Evolutionary conservation across 2,329 filamentous ascomycete species (phyloP), one percentile per base, ranked within the genome.

Genomic region (Hyphodiscus sp.): DNA sequence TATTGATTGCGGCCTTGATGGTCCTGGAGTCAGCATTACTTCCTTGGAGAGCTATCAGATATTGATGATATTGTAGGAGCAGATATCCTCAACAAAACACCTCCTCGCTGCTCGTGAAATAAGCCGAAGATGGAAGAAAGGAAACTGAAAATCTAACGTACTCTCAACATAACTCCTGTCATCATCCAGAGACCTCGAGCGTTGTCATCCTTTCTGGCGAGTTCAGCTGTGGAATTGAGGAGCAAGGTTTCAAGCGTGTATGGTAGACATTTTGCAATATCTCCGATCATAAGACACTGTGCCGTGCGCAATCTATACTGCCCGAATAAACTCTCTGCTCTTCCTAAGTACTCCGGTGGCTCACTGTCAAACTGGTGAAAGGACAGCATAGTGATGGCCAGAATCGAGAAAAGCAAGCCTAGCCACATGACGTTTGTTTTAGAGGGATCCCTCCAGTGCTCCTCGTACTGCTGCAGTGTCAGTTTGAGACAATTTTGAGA

Each of bases 371-470:
- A 82, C 64, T 86, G 82, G 66, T 86, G 78, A 62, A 90, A 91
- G 53, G 86, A 90, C 61, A 89, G 75, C 74, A 91, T 80, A 1
- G 86, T 85, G 53, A 91, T 74, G 57, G 82, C 86, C 68, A 91
- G 77, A 67, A 91, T 81, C 0, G 86, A 80, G 67, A 88, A 91
- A n/a, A 90, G 76, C 58, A 91, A 69, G 0, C 85, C 89, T 13
- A 92, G 70, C 87, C 88, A 92, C 72, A 89, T 87, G 48, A 89
- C 73, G 1, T 82, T 78, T 2, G 86, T 85, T 58, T 86, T 83
- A 6, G 78, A 78, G 0, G 88, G 87, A 61, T 85, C 81, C 59
- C 82, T 71, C 87, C 86, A 91, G 19, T 45, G 79, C 7, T 69
- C 70, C 26, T 23, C 20, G 10, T 51, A 51, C 49, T 51, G 26